These are phyloP conservation scores for Euphorbia lathyris DNA, from an alignment of 345 rosid genomes.

Conservation along the genomic window DNA sequence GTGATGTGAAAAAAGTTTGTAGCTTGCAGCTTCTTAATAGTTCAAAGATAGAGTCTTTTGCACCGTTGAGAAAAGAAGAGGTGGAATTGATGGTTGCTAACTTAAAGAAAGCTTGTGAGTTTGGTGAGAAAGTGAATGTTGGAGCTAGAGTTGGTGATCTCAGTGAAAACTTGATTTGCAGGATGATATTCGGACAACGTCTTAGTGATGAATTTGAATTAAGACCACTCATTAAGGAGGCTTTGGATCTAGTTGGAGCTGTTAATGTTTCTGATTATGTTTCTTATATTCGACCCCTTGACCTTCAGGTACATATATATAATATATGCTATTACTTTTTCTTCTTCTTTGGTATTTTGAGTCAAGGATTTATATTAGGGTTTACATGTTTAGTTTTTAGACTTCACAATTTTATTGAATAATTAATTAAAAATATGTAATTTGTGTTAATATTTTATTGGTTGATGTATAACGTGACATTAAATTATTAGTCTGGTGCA, in stretches of 20 bases:
- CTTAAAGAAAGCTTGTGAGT: conserved; percentile 1
- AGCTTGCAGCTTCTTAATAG: conserved; percentile 25
- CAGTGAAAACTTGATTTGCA: conserved; percentile 17
- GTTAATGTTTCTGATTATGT: conserved; percentile 27
- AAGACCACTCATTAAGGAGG: conserved; percentile 13
- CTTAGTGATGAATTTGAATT: conserved; percentile 11
- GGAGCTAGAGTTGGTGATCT: conserved; percentile 4
- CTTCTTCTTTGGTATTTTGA: no score
- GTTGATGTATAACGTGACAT: no score
- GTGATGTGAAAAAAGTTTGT: conserved; percentile 25
- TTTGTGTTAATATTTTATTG: no score
- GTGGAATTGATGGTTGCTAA: conserved; percentile 1
- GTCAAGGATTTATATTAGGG: no score
- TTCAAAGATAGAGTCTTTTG: conserved; percentile 27
- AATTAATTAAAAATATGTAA: no score
- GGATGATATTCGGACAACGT: conserved; percentile 19
- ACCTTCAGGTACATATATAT: conserved; percentile 25
- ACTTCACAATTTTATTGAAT: no score
- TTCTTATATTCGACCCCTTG: conserved; percentile 16
- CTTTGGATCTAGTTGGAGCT: conserved; percentile 17
- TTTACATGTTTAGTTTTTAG: no score
- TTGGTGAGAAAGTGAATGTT: conserved; percentile 15
- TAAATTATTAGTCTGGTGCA: no score
- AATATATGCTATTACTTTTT: no score
- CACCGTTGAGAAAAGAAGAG: conserved; percentile 23